Conservation (phyloP, 2,329 filamentous ascomycete species). For the Escovopsis weberi region DNA sequence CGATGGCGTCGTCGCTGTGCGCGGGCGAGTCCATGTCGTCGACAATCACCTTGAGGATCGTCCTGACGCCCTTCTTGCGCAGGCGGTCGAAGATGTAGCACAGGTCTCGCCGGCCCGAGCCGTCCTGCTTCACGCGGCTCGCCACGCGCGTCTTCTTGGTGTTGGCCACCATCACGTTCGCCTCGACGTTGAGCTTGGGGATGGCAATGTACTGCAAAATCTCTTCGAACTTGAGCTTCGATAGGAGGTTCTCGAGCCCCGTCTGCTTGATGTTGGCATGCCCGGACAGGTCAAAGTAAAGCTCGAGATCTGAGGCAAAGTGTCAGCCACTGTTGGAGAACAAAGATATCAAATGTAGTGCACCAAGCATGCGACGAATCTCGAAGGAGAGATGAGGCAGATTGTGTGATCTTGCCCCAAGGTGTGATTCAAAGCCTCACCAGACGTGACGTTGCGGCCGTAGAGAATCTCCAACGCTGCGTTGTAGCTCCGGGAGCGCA, state of each 20-base stretch:
- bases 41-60: slow-evolving; percentile 17
- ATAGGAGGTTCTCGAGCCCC: slow-evolving; percentile 8
- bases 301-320: slow-evolving; percentile 8
- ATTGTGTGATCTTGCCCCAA: too few species aligned
- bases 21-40: slow-evolving; percentile 9
- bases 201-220: slow-evolving; percentile 15
- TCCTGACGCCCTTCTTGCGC: slow-evolving; percentile 11
- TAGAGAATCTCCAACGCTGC: slow-evolving; percentile 13
- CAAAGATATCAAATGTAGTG: neutral
- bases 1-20: slow-evolving; percentile 18
- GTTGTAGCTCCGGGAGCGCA: slow-evolving; percentile 11
- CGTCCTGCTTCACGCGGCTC: slow-evolving; percentile 6
- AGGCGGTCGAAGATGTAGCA: slow-evolving; percentile 16
- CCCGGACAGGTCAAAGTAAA: slow-evolving; percentile 13
- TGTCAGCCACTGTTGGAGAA: neutral
- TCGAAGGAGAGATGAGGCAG: neutral
- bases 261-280: slow-evolving; percentile 5
- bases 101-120: slow-evolving; percentile 7
- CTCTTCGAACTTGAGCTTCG: slow-evolving; percentile 12
- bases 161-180: slow-evolving; percentile 4
- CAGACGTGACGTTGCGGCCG: slow-evolving; percentile 8
- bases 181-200: slow-evolving; percentile 7
- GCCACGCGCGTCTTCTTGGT: slow-evolving; percentile 3
- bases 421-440: neutral
- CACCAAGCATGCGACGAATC: neutral